These are phyloP conservation scores for Mixia osmundae DNA, from an alignment of 1,284 basidiomycete species.

Conservation along the genomic window DNA sequence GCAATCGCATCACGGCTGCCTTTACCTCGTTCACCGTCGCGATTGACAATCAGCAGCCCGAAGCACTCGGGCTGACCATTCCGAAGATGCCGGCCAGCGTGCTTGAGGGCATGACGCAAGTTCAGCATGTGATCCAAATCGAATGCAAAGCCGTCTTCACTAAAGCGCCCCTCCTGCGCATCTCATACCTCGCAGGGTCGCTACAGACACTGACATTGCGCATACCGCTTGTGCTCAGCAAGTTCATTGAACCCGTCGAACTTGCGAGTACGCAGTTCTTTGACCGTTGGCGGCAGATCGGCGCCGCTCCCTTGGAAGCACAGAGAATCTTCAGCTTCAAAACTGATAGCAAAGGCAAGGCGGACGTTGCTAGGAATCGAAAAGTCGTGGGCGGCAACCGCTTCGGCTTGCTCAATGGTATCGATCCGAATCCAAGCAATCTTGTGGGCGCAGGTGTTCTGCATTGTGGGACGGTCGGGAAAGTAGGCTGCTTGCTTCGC, in stretches of 20 bases:
- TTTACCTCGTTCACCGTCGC: conserved; percentile 73
- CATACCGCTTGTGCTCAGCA: conserved; percentile 63
- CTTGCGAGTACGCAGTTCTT: conserved; percentile 71
- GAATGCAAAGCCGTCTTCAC: conserved; percentile 79
- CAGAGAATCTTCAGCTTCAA: conserved; percentile 66
- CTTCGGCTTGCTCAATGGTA: conserved; percentile 44
- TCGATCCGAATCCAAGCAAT: conserved; percentile 39
- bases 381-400: conserved; percentile 53
- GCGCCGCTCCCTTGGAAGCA: conserved; percentile 73
- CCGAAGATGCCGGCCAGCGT: conserved; percentile 60
- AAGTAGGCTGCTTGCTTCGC: conserved; percentile 80
- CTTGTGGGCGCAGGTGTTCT: conserved; percentile 78
- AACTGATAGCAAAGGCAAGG: conserved; percentile 38
- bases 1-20: conserved; percentile 65
- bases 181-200: conserved; percentile 79
- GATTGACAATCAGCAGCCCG: conserved; percentile 38
- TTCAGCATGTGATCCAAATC: conserved; percentile 75
- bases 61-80: conserved; percentile 54
- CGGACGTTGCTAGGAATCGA: conserved; percentile 48
- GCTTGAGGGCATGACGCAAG: conserved; percentile 60
- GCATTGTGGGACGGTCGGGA: conserved; percentile 62
- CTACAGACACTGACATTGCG: conserved; percentile 64
- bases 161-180: conserved; percentile 50
- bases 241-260: conserved; percentile 82
- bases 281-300: conserved; percentile 92